Percentiles rank a stretch among this genome's conserved stretches.
phyloP scores from a whole-genome alignment of 2,329 filamentous ascomycete genomes.

The Ceratocystis lukuohia region DNA sequence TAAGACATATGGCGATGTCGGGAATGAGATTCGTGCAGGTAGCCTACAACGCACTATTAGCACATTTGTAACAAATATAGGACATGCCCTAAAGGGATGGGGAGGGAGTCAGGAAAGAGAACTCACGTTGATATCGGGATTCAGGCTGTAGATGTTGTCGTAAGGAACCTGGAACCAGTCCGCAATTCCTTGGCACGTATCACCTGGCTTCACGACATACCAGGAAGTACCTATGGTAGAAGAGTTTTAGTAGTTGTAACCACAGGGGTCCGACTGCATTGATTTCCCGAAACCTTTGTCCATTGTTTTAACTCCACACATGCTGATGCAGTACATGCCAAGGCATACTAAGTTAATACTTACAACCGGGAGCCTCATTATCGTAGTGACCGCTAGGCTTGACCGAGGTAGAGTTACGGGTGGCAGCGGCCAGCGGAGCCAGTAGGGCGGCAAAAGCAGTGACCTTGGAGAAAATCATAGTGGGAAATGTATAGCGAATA shows the following conservation, averaged over 20 bases:
- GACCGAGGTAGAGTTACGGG: slow-evolving; percentile 6
- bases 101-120: too few relatives aligned
- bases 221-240: slow-evolving; percentile 12
- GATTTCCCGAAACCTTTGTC: too few relatives aligned
- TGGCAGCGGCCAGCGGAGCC: not conserved
- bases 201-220: slow-evolving; percentile 14
- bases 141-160: slow-evolving; percentile 9
- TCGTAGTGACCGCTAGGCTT: not conserved
- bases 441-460: not conserved
- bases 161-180: slow-evolving; percentile 3
- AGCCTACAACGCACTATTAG: not conserved
- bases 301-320: too few relatives aligned
- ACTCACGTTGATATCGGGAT: slow-evolving; percentile 16
- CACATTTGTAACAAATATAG: too few relatives aligned
- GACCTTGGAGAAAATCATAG: slow-evolving; percentile 10
- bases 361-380: not conserved
- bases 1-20: slow-evolving; percentile 13
- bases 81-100: not conserved
- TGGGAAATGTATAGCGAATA: not conserved
- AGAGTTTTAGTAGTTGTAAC: not conserved
- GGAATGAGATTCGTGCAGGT: slow-evolving; percentile 17
- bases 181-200: slow-evolving; percentile 16
- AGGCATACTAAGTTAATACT: not conserved
- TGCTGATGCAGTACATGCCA: too few relatives aligned
- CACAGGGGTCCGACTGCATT: too few relatives aligned